A percentile compares a stretch with the other conserved stretches of the same genome.
phyloP scores from a whole-genome alignment of 1,284 basidiomycete species.

The Malassezia furfur region DNA sequence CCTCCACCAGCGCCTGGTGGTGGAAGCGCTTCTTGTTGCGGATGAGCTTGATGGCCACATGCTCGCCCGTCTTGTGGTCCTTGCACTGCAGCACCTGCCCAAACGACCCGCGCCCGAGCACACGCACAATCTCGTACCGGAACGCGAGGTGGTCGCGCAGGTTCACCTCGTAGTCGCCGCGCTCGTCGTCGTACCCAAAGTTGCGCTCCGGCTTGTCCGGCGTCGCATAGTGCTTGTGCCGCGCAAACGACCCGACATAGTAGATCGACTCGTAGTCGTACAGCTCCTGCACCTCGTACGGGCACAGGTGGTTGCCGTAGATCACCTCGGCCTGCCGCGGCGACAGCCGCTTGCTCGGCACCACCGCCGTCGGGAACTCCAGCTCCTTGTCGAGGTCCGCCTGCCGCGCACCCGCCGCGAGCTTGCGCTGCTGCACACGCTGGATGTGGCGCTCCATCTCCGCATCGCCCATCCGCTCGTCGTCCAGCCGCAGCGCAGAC shows the following conservation, averaged over 20 bases:
- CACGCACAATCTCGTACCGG: conserved; percentile 85
- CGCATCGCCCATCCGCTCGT: conserved; percentile 80
- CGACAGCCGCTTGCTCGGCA: conserved; percentile 61
- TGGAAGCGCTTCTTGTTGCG: conserved; percentile 99
- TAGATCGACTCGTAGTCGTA: conserved; percentile 77
- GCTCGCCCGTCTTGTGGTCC: conserved; percentile 90
- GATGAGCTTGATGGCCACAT: conserved; percentile 97
- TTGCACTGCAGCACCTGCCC: conserved; percentile 93
- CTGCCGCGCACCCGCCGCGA: conserved; percentile 66
- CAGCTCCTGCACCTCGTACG: conserved; percentile 81
- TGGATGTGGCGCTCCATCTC: conserved; percentile 94
- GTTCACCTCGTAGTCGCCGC: conserved; percentile 89
- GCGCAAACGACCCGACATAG: conserved; percentile 58
- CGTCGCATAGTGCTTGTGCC: conserved; percentile 33
- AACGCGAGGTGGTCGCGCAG: conserved; percentile 86
- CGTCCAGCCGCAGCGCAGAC: conserved; percentile 54
- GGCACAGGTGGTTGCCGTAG: conserved; percentile 49
- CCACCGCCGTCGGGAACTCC: conserved; percentile 79
- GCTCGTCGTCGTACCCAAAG: conserved; percentile 92
- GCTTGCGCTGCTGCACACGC: conserved; percentile 75
- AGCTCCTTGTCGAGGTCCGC: conserved; percentile 80
- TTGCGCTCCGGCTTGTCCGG: conserved; percentile 73
- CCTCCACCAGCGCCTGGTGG: conserved; percentile 94
- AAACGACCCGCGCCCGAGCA: conserved; percentile 94
- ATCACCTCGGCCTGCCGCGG: conserved; percentile 55